Base-by-base conservation (phyloP, 495 filamentous ascomycete genomes). In the Immersiella caudata region DNA sequence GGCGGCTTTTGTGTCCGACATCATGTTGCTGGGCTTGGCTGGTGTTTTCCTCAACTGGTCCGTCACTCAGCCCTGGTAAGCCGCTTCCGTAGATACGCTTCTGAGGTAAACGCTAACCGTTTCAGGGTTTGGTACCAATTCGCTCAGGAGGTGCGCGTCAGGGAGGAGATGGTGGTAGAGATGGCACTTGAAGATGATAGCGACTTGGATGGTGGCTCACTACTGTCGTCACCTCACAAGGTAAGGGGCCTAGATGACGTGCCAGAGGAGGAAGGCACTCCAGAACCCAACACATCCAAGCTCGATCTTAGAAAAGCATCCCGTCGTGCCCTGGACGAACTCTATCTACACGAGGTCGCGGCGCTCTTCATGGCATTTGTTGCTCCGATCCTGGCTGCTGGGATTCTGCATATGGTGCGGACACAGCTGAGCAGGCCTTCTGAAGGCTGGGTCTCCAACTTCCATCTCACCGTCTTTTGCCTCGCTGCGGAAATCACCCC, bases 41-140 rank as follows among this genome's bases (percentile, higher is more conserved):
- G 90, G 89, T 0, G 84, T 97, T 6, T 97, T 98, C 70, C 81
- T 99, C 61, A 94, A 98, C 75, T 97, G 93, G 94, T 93, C 91
- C 21, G 89, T 97, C 7, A 89, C 91, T 64, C 78, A 93, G 64
- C 96, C 95, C 71, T 99, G 95, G 94, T 93, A 80, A 73, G 77
- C 72, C 7, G 6, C 54, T 59, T 61, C 22, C 8, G 2, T 40
- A 8, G 9, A 0, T 1, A 18, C 14, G n/a, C 2, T 9, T 36
- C 1, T 9, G 18, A n/a, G n/a, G n/a, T 25, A 64, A 56, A 61
- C 46, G 62, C 68, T 67, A 14, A 70, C 56, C 16, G n/a, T 12
- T 11, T 18, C 50, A 94, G 91, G 91, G 87, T 93, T 65, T 97
- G 94, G 94, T 97, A 97, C 79, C 85, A 89, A 63, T 87, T 91